Base-by-base conservation (phyloP, 164 flowering plant genomes). In the Hamamelis virginiana region DNA sequence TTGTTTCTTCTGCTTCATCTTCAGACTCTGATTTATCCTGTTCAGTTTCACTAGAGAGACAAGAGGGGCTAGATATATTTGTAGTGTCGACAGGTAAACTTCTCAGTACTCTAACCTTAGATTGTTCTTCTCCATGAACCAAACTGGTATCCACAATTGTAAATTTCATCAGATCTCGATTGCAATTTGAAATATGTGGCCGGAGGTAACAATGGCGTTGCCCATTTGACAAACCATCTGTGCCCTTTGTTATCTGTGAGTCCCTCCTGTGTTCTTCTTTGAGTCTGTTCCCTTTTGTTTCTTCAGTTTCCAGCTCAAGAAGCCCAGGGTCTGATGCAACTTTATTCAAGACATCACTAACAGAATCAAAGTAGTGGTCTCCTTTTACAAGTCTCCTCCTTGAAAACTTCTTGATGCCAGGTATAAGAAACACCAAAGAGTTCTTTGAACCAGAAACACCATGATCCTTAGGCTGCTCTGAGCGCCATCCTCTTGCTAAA, bases 401-500 rank as follows among this genome's bases (percentile, higher is more conserved):
- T 19, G 72, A 70, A 46, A 74, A 77, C 67, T 77, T 77, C 68
- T 71, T 62, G 10, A 77, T 28, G n/a, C 77, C 77, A 22, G 77
- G 80, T 9, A 71, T 27, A 46, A 73, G 68, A 63, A 77, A 73
- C n/a, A 73, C 74, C 71, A 77, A 43, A 26, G 57, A 43, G 57
- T 56, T 52, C 16, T 73, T 77, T 14, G 44, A 61, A 38, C 52
- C 55, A 51, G 66, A 56, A 55, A 59, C 21, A n/a, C 67, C 70
- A 41, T 61, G 66, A 47, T 66, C 57, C 21, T 60, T 74, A 46
- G 76, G 78, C 72, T 74, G 73, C 64, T 78, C 82, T 14, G 83
- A 80, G 57, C 75, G 80, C 83, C 81, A 77, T 19, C 83, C 83
- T 77, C 76, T 70, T 18, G 81, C 79, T 58, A 80, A 55, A 44